Conservation (phyloP, 139 green algal genomes). For the Micractinium sp. region DNA sequence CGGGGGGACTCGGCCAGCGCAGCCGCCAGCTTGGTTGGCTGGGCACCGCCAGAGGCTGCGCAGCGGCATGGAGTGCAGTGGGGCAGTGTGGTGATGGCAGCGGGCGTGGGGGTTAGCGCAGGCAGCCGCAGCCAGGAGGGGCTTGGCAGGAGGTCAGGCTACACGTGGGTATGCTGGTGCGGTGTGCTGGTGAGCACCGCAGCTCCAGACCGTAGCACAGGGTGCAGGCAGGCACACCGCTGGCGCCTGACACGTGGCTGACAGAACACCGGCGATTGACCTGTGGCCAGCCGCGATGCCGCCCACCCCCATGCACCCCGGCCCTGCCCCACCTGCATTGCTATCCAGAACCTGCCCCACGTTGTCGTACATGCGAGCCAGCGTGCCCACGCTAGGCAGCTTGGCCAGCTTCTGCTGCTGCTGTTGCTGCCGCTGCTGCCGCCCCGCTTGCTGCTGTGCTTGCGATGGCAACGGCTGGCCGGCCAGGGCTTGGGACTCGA, state of each 20-base stretch:
- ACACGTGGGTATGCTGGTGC: too few relatives aligned
- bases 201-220: neutral
- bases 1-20: slow-evolving; percentile 44
- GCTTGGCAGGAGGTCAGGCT: too few relatives aligned
- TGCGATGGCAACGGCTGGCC: neutral
- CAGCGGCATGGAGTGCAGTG: too few relatives aligned
- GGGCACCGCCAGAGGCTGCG: neutral
- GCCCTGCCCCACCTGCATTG: neutral
- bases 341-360: neutral
- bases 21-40: neutral
- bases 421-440: neutral
- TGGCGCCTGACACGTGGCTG: neutral
- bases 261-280: neutral
- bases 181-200: too few relatives aligned
- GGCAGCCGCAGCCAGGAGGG: too few relatives aligned
- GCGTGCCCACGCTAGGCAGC: slow-evolving; percentile 6
- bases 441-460: slow-evolving; percentile 2
- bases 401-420: neutral
- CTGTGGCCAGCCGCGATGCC: neutral
- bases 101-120: too few relatives aligned
- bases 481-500: neutral
- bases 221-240: neutral
- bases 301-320: too few relatives aligned
- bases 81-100: too few relatives aligned
- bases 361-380: slow-evolving; percentile 7